Base-by-base conservation (phyloP, 1,139 yeast genomes). In the Sporopachydermia cereana region DNA sequence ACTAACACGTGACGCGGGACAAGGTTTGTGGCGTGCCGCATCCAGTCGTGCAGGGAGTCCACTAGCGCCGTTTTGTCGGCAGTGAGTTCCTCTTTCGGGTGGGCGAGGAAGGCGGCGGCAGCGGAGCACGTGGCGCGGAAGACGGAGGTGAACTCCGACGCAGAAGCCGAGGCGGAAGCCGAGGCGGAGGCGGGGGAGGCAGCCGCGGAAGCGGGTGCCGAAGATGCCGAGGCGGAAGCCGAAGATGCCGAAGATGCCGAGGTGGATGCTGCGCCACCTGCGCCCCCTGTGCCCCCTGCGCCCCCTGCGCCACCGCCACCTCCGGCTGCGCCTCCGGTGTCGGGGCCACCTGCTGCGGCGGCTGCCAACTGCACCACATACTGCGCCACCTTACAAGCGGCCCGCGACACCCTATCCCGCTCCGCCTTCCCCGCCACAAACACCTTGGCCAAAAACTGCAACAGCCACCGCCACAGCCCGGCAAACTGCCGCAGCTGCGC, bases 401-500 rank as follows among this genome's bases (percentile, higher is more conserved):
- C 44, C 12, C 46, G 42, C 36, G 46, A 42, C 42, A 24, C 29
- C 25, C 43, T 47, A 36, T 41, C 51, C 41, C 18, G 43, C 25
- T 48, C 49, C 14, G 36, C 44, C 31, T 21, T 47, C 44, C 54
- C 57, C 36, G 53, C 54, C 41, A 53, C 54, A 20, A 47, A 51
- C 41, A 58, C 50, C 24, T 60, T 57, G 57, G 5, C 56, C 55
- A 48, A 59, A 60, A 17, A 56, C 49, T 44, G 55, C 57, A 14
- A 63, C 62, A 29, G 55, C 55, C 23, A 57, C 51, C 9, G 64
- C 63, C 41, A 60, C 50, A 24, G 61, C 51, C 43, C 57, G 62
- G 16, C 58, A 62, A 44, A 59, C 60, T 31, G 59, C 39, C n/a
- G 22, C 17, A 34, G 9, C 17, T 34, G 12, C 12, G 18, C 5